Percentiles rank a stretch among this genome's conserved stretches.
phyloP scores from a whole-genome alignment of 192 early-diverging fungal genomes.

The Dissophora globulifera region DNA sequence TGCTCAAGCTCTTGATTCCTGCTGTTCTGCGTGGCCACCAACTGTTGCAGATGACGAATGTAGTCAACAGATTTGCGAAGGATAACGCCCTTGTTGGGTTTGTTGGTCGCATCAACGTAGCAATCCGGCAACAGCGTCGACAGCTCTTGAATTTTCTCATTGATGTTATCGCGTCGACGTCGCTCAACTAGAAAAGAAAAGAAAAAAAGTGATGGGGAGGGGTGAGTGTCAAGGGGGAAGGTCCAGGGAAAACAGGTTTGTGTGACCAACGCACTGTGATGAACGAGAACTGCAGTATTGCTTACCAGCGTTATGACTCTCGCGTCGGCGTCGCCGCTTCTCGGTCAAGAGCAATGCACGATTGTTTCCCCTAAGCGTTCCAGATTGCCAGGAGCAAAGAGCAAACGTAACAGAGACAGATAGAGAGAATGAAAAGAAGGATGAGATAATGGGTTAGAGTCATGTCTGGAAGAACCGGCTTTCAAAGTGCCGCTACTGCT shows the following conservation, averaged over 20 bases:
- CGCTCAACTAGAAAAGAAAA: slow-evolving; percentile 77
- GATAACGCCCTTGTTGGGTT: slow-evolving; percentile 97
- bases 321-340: slow-evolving; percentile 91
- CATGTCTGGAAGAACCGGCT: background rate
- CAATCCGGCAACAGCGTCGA: slow-evolving; percentile 86
- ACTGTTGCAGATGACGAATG: slow-evolving; percentile 81
- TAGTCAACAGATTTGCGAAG: slow-evolving; percentile 94
- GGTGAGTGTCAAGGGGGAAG: background rate
- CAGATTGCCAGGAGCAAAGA: no score
- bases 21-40: slow-evolving; percentile 69
- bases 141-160: slow-evolving; percentile 97
- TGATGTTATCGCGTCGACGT: slow-evolving; percentile 96
- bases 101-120: slow-evolving; percentile 79
- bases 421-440: background rate
- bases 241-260: background rate
- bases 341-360: slow-evolving; percentile 64
- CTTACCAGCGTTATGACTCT: slow-evolving; percentile 92
- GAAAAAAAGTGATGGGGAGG: slow-evolving; percentile 3
- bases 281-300: background rate
- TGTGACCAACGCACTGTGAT: background rate
- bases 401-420: no score
- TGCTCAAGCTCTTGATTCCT: slow-evolving; percentile 81
- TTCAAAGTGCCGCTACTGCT: no score
- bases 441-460: background rate
- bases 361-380: slow-evolving; percentile 27